Percentiles rank a stretch among this genome's conserved stretches.
phyloP scores from a whole-genome alignment of 2,329 filamentous ascomycete genomes.

The Venturiaceae sp. region DNA sequence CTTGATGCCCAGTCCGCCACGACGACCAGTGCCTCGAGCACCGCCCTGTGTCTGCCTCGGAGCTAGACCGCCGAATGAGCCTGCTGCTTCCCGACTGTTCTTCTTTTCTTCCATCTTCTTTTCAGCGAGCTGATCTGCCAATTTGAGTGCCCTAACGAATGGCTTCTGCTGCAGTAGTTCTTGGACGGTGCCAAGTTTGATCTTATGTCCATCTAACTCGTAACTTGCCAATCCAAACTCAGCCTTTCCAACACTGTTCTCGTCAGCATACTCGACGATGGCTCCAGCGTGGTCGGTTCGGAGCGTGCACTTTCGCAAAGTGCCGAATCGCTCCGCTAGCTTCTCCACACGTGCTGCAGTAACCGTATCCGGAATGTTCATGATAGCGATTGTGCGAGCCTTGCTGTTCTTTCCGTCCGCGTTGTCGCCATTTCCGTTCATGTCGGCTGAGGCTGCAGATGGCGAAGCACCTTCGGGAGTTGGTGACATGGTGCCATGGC shows the following conservation, averaged over 20 bases:
- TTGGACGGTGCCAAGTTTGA: slow-evolving; percentile 1
- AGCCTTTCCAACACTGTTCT: slow-evolving; percentile 2
- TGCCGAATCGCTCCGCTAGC: slow-evolving; percentile 60
- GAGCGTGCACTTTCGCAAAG: slow-evolving; percentile 65
- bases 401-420: slow-evolving; percentile 19
- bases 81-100: not conserved
- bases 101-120: slow-evolving; percentile 5
- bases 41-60: slow-evolving; percentile 1
- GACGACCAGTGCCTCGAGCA: not conserved
- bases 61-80: not conserved
- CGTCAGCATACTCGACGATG: slow-evolving; percentile 63
- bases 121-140: not conserved
- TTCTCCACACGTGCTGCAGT: slow-evolving; percentile 75
- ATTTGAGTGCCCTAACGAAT: not conserved
- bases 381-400: slow-evolving; percentile 67
- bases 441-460: slow-evolving; percentile 5
- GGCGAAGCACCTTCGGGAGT: slow-evolving; percentile 19
- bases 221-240: slow-evolving; percentile 1
- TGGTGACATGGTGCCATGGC: not conserved
- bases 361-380: slow-evolving; percentile 85
- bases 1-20: slow-evolving; percentile 3
- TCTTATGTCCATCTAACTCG: slow-evolving; percentile 6
- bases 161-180: slow-evolving; percentile 8
- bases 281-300: slow-evolving; percentile 77
- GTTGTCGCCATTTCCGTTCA: slow-evolving; percentile 6